Base-by-base conservation (phyloP, 768 basidiomycete species). In the Boletellus ananas region DNA sequence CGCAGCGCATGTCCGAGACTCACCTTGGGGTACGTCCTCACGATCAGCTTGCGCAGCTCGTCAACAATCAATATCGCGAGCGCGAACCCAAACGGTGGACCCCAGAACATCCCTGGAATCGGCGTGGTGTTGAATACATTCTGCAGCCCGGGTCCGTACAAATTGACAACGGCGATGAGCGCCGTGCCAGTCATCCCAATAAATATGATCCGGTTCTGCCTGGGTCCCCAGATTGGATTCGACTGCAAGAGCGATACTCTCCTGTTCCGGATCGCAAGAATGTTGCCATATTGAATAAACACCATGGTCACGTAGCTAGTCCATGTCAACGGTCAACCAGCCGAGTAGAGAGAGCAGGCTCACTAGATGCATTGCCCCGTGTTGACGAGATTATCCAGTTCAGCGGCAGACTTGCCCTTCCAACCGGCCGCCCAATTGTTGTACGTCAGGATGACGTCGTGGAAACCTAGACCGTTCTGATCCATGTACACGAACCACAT, bases 81-180 rank as follows among this genome's bases (percentile, higher is more conserved):
- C 2, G 73, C 77, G 34, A 78, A 75, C 2, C 61, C 66, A 47
- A 78, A 72, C 2, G 77, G 76, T 25, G 75, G 63, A 13, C 74
- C 67, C 77, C 77, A 79, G 59, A 76, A 79, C 70, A 71, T 74
- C 2, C 65, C 58, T 2, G 73, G 76, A 23, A 78, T 76, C 6
- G 73, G 71, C 2, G 70, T 58, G 4, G 76, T 79, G 2, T 29
- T 33, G 44, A 79, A 79, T 21, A 78, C 73, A 0, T 38, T 21
- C 45, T 77, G 72, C n/a, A 79, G 54, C 2, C 75, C 75, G 6
- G 59, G 66, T 1, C 75, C 77, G 34, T 79, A 74, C 33, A 75
- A 49, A 52, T 77, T 76, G 45, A 65, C 66, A 1, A 78, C 55
- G 0, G 74, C 74, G 47, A 79, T 70, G 23, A 79, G 58, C 14